A percentile compares a stretch with the other conserved stretches of the same genome.
Conservation (phyloP, 108 stramenopile genomes). For the Epithemia pelagica region DNA sequence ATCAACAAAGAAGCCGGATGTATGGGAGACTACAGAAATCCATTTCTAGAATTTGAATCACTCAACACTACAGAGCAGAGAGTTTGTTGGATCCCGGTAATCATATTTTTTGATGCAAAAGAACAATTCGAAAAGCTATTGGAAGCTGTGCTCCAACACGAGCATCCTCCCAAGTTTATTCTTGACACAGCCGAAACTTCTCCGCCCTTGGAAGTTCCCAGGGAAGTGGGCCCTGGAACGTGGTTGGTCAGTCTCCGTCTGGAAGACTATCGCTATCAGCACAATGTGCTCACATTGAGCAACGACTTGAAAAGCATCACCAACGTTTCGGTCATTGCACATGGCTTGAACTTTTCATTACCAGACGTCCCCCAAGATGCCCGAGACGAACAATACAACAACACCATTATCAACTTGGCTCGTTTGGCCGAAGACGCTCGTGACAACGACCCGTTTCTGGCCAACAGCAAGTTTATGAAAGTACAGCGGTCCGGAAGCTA, state of each 20-base stretch:
- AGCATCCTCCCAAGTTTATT: constrained; percentile 3
- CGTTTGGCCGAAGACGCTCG: constrained; percentile 29
- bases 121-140: constrained; percentile 4
- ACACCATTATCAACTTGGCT: constrained; percentile 14
- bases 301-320: constrained; percentile 8
- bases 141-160: background rate
- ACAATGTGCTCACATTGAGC: background rate
- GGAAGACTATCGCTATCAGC: background rate
- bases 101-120: constrained; percentile 1
- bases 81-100: constrained; percentile 14
- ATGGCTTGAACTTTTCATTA: constrained; percentile 5
- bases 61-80: background rate
- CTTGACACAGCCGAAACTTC: constrained; percentile 1
- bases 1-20: constrained; percentile 19
- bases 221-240: background rate
- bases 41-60: background rate
- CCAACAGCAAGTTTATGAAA: constrained; percentile 28
- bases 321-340: background rate
- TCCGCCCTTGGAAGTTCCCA: background rate
- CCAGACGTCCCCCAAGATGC: constrained; percentile 14
- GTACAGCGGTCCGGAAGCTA: constrained; percentile 19
- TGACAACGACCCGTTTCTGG: constrained; percentile 35
- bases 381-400: constrained; percentile 30
- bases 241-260: constrained; percentile 4
- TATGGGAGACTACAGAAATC: background rate